phyloP scores from a whole-genome alignment of 768 basidiomycete species.

The Lentinus tigrinus region DNA sequence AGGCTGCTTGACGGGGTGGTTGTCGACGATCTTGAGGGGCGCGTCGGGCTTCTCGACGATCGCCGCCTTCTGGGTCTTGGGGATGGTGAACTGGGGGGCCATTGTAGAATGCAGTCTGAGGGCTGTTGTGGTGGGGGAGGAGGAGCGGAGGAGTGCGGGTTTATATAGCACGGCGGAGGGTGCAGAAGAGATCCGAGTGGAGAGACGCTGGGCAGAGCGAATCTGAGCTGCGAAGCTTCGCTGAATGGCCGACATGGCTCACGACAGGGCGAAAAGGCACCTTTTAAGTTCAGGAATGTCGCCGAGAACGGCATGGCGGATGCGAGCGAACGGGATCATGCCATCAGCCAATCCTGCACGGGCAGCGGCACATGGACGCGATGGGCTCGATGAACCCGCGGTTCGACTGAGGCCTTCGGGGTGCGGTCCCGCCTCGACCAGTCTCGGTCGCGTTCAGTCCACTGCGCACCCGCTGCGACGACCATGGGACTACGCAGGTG shows the following conservation, averaged over 20 bases:
- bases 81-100: slow-evolving; percentile 32
- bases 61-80: slow-evolving; percentile 42
- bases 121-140: slow-evolving; percentile 2
- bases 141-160: background rate
- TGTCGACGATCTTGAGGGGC: slow-evolving; percentile 33
- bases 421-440: background rate
- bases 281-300: slow-evolving; percentile 1
- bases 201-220: background rate
- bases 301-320: background rate
- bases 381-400: background rate
- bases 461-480: background rate
- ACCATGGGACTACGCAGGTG: background rate
- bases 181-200: background rate
- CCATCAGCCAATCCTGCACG: background rate
- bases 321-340: background rate
- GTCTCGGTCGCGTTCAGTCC: background rate
- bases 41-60: slow-evolving; percentile 33
- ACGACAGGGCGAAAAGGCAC: background rate
- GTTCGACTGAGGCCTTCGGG: background rate
- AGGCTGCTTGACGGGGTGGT: slow-evolving; percentile 57
- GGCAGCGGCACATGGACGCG: background rate
- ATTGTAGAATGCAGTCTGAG: slow-evolving; percentile 15
- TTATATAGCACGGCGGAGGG: slow-evolving; percentile 11
- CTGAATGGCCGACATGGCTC: background rate
- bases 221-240: slow-evolving; percentile 1